Conservation (phyloP, 768 basidiomycete species). For the Kwoniella sp. region DNA sequence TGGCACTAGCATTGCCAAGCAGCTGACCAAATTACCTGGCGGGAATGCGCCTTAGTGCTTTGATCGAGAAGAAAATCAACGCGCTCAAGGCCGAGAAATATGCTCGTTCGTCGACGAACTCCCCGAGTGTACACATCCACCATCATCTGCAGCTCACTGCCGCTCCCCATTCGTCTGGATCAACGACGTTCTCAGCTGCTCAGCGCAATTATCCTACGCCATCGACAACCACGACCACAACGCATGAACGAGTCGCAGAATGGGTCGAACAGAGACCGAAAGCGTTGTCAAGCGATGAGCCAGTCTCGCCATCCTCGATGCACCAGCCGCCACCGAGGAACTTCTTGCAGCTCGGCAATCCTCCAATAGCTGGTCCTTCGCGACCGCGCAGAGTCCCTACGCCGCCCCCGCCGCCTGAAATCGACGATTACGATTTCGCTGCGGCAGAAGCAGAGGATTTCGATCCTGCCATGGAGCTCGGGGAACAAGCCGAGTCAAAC, state of each 20-base stretch:
- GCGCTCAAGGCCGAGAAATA: constrained; percentile 23
- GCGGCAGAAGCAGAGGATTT: constrained; percentile 25
- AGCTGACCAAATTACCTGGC: background rate
- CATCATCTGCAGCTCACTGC: background rate
- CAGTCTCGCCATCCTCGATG: constrained; percentile 2
- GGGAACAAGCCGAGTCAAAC: constrained; percentile 3
- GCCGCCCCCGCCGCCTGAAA: constrained; percentile 4
- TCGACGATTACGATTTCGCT: constrained; percentile 34
- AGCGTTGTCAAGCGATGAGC: constrained; percentile 21
- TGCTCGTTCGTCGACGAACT: background rate
- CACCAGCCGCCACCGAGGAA: background rate
- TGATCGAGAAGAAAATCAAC: constrained; percentile 28
- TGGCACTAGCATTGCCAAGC: no score
- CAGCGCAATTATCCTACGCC: constrained; percentile 10
- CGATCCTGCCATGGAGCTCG: constrained; percentile 4
- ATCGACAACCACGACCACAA: constrained; percentile 2
- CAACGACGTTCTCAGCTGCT: constrained; percentile 1
- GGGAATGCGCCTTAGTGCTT: constrained; percentile 14
- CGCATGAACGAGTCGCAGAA: constrained; percentile 2
- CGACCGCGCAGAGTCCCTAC: constrained; percentile 2
- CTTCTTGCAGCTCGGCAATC: background rate
- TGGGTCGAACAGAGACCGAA: constrained; percentile 13
- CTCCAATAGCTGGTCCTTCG: constrained; percentile 11
- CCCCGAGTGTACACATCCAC: background rate
- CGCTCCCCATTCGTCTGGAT: constrained; percentile 21